Evolutionary conservation across 2,329 filamentous ascomycete genomes (phyloP).

Genomic region (Pleomassaria siparia): DNA sequence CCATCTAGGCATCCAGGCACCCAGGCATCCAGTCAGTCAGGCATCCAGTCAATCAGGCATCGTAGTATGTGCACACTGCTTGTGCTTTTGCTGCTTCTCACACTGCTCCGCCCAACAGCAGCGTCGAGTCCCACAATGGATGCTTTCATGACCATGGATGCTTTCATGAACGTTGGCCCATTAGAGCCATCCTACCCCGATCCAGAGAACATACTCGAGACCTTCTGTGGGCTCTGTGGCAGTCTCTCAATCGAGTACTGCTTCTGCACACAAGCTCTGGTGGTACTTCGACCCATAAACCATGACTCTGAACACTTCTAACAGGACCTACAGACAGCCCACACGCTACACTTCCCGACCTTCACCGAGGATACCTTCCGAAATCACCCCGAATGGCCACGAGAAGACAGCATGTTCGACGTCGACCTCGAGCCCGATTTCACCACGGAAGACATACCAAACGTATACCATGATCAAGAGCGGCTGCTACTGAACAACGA

Average conservation of each 20-base stretch:
- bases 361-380: slow-evolving; percentile 16
- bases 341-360: neutral
- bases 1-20: too few species aligned
- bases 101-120: slow-evolving; percentile 27
- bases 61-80: slow-evolving; percentile 35
- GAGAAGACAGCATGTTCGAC: slow-evolving; percentile 9
- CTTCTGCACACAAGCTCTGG: slow-evolving; percentile 23
- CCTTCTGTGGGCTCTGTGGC: slow-evolving; percentile 29
- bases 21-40: too few species aligned
- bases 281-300: slow-evolving; percentile 8
- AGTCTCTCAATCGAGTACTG: slow-evolving; percentile 16
- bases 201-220: slow-evolving; percentile 26
- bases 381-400: slow-evolving; percentile 13
- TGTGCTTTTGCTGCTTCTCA: slow-evolving; percentile 26
- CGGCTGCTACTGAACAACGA: slow-evolving; percentile 10
- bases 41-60: too few species aligned
- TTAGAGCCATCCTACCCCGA: slow-evolving; percentile 27
- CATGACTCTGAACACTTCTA: slow-evolving; percentile 5
- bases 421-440: slow-evolving; percentile 3
- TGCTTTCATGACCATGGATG: slow-evolving; percentile 25
- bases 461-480: slow-evolving; percentile 5
- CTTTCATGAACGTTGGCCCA: slow-evolving; percentile 17
- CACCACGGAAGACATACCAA: slow-evolving; percentile 7
- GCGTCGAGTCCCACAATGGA: slow-evolving; percentile 30
- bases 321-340: slow-evolving; percentile 17